phyloP scores from a whole-genome alignment of 768 basidiomycete species.

The Mycena rosella region DNA sequence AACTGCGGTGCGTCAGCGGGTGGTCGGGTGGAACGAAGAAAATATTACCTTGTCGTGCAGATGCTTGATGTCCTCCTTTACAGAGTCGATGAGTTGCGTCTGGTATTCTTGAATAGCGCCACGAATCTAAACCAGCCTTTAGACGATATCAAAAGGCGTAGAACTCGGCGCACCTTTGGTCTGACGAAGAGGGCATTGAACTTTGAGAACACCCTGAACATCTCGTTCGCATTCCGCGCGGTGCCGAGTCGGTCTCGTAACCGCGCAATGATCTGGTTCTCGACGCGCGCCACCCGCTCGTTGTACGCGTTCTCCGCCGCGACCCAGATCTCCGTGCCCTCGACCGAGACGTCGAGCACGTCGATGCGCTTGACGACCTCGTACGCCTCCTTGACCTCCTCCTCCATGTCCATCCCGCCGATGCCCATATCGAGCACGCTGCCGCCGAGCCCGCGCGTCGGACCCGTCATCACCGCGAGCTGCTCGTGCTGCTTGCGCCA shows the following conservation, averaged over 20 bases:
- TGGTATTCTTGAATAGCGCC: constrained; percentile 99
- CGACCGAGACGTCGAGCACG: constrained; percentile 93
- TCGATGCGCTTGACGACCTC: constrained; percentile 98
- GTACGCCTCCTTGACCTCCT: constrained; percentile 96
- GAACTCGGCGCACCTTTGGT: constrained; percentile 75
- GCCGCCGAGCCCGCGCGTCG: constrained; percentile 85
- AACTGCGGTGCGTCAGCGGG: constrained; percentile 62
- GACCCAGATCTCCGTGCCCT: constrained; percentile 98
- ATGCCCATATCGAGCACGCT: constrained; percentile 83
- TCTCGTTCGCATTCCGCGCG: constrained; percentile 97
- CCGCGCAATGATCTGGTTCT: constrained; percentile 98
- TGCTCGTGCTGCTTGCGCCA: constrained; percentile 99
- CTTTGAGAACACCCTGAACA: constrained; percentile 99
- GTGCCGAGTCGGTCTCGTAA: constrained; percentile 93
- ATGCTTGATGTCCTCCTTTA: constrained; percentile 97
- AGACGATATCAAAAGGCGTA: constrained; percentile 26
- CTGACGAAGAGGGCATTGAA: constrained; percentile 98
- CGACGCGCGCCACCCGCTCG: constrained; percentile 95
- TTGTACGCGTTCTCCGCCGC: constrained; percentile 98
- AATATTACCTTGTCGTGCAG: constrained; percentile 86
- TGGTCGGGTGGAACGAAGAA: neutral
- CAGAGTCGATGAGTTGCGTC: constrained; percentile 97
- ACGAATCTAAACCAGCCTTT: constrained; percentile 69
- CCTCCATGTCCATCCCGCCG: constrained; percentile 97
- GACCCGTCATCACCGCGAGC: constrained; percentile 96